A percentile compares a stretch with the other conserved stretches of the same genome.
These are phyloP conservation scores for Trichoderma gracile DNA, from an alignment of 2,329 filamentous ascomycete species.

Conservation along the genomic window DNA sequence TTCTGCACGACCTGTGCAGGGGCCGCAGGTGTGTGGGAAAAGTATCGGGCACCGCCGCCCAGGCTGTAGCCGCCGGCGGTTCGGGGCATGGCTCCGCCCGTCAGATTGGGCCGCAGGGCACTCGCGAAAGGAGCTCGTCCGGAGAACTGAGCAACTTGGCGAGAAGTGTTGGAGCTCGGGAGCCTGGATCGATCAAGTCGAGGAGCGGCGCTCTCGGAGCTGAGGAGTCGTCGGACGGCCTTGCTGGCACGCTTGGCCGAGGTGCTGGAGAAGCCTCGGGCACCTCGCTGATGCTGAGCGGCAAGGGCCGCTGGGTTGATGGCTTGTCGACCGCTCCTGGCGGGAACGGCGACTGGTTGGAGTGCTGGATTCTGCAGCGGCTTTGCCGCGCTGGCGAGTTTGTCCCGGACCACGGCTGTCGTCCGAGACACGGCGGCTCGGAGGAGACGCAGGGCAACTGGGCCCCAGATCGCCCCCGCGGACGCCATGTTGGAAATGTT, in stretches of 20 bases:
- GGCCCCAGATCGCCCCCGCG: conserved; percentile 57
- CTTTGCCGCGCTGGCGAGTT: conserved; percentile 48
- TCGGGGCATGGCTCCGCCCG: conserved; percentile 79
- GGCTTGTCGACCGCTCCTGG: conserved; percentile 50
- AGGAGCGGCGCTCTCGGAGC: conserved; percentile 39
- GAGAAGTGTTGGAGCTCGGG: conserved; percentile 51
- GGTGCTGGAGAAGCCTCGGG: conserved; percentile 51
- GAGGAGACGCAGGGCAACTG: conserved; percentile 56
- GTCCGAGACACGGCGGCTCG: conserved; percentile 54
- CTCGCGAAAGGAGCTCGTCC: conserved; percentile 83
- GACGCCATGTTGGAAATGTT: conserved; percentile 52
- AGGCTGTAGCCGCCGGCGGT: conserved; percentile 86
- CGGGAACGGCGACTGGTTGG: conserved; percentile 47
- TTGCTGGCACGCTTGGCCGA: conserved; percentile 47
- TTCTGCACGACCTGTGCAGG: conserved; percentile 92
- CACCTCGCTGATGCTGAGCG: conserved; percentile 48
- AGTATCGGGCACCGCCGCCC: conserved; percentile 76
- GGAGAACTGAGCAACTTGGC: conserved; percentile 61
- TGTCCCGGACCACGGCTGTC: conserved; percentile 53
- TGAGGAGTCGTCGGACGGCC: conserved; percentile 54
- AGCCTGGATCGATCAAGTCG: conserved; percentile 52
- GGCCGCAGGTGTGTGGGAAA: conserved; percentile 81
- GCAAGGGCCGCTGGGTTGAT: conserved; percentile 56
- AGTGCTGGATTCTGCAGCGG: conserved; percentile 47
- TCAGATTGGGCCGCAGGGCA: conserved; percentile 87